Evolutionary conservation across 163 green algal species (phyloP).

Genomic region (Scenedesmus sp.): DNA sequence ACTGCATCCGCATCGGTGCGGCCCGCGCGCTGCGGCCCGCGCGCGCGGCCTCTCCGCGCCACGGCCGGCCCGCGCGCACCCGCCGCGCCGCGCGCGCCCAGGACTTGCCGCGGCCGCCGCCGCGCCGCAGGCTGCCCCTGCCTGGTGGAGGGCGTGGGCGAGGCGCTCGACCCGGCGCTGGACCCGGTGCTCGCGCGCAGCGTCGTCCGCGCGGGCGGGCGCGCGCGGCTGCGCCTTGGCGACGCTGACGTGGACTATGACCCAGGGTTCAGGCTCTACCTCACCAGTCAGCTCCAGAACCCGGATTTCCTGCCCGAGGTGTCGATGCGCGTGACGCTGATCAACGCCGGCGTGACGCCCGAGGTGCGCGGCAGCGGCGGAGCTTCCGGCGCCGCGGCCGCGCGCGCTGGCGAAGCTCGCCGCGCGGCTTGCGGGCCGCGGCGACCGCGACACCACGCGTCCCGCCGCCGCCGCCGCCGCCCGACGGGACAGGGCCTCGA

Average conservation of each 20-base stretch:
- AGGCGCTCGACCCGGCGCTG: slow-evolving; percentile 80
- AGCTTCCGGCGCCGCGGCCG: too few relatives aligned
- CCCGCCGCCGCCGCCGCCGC: too few relatives aligned
- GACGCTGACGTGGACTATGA: slow-evolving; percentile 87
- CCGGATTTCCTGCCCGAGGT: slow-evolving; percentile 90
- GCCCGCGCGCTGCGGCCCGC: too few relatives aligned
- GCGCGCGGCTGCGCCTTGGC: slow-evolving; percentile 73
- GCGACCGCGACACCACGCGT: too few relatives aligned
- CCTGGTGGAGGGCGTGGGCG: slow-evolving; percentile 71
- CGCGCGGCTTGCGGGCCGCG: too few relatives aligned
- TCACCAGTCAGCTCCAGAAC: slow-evolving; percentile 86
- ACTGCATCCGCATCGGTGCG: slow-evolving; percentile 74
- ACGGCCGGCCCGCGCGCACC: too few relatives aligned
- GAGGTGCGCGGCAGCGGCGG: slow-evolving; percentile 57
- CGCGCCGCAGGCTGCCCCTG: slow-evolving; percentile 24
- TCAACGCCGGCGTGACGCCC: slow-evolving; percentile 91
- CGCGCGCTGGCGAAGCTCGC: too few relatives aligned
- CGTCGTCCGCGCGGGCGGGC: slow-evolving; percentile 59
- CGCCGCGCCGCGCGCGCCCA: not conserved
- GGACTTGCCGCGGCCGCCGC: not conserved
- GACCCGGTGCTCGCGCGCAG: slow-evolving; percentile 81
- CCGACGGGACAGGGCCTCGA: slow-evolving; percentile 72
- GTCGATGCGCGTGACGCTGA: slow-evolving; percentile 91
- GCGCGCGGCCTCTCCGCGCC: too few relatives aligned
- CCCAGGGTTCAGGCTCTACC: slow-evolving; percentile 83